Conservation (phyloP, 768 basidiomycete species). For the Lactarius sanguifluus region DNA sequence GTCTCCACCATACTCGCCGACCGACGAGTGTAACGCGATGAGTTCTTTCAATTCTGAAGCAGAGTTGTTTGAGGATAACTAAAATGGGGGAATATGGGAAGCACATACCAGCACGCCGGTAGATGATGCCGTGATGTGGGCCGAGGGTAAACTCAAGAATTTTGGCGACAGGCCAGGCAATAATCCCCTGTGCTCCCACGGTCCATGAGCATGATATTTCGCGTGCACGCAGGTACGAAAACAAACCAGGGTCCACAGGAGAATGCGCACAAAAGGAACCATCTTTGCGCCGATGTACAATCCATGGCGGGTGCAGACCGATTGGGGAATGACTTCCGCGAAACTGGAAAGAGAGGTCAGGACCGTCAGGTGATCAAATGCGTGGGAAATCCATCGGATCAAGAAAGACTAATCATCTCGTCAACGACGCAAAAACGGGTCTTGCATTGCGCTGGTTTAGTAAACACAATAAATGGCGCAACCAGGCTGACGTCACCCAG, state of each 20-base stretch:
- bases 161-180: constrained; percentile 87
- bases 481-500: constrained; percentile 6
- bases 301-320: constrained; percentile 88
- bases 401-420: neutral
- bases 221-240: neutral
- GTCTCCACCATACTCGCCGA: constrained; percentile 77
- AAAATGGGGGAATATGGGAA: neutral
- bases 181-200: constrained; percentile 48
- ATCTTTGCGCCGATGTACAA: constrained; percentile 86
- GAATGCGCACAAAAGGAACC: constrained; percentile 62
- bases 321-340: constrained; percentile 90
- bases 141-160: constrained; percentile 76
- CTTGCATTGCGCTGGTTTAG: no score
- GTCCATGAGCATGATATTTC: neutral
- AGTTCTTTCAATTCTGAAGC: constrained; percentile 71
- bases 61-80: neutral
- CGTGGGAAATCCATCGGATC: neutral
- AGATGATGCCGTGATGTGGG: constrained; percentile 87
- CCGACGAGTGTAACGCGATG: constrained; percentile 81
- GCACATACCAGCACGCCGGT: constrained; percentile 56
- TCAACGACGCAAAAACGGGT: neutral
- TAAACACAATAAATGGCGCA: neutral
- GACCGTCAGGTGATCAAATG: neutral
- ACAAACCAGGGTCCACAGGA: constrained; percentile 69
- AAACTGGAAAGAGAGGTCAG: constrained; percentile 52